Conservation (phyloP, 78 protist genomes). For the Guillardia theta region DNA sequence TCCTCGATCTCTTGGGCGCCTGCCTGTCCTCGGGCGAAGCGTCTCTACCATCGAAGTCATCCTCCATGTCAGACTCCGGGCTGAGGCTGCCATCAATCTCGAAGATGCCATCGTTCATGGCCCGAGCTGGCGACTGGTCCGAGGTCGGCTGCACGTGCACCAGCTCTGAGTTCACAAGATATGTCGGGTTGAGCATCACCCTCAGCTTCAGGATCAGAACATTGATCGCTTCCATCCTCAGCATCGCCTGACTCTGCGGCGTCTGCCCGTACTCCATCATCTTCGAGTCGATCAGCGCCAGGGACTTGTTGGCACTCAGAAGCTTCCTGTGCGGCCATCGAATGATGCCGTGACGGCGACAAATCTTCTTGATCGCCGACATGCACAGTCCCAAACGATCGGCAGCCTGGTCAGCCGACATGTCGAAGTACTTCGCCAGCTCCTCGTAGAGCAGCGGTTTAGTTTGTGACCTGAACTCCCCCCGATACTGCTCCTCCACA, state of each 20-base stretch:
- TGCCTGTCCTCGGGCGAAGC: too few species aligned
- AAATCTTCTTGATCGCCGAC: slow-evolving; percentile 32
- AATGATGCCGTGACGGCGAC: slow-evolving; percentile 25
- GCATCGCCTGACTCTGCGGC: not conserved
- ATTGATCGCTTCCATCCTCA: slow-evolving; percentile 6
- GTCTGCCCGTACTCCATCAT: not conserved
- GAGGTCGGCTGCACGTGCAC: not conserved
- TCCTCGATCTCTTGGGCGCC: too few species aligned
- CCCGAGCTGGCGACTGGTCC: not conserved
- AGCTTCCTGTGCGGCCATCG: slow-evolving; percentile 39
- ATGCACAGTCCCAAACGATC: slow-evolving; percentile 29
- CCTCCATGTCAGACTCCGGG: not conserved
- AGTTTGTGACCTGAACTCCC: slow-evolving; percentile 9
- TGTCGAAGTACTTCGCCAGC: slow-evolving; percentile 23
- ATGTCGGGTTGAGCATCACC: slow-evolving; percentile 9
- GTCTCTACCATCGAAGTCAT: too few species aligned
- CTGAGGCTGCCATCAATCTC: not conserved
- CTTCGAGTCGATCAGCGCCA: slow-evolving; percentile 14
- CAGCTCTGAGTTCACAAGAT: not conserved
- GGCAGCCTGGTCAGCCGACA: slow-evolving; percentile 34
- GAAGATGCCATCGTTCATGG: not conserved
- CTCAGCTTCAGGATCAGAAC: not conserved
- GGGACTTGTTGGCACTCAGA: slow-evolving; percentile 18
- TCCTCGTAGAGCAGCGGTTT: slow-evolving; percentile 31
- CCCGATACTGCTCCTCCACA: not conserved